Evolutionary conservation across 140 eudicot species (phyloP), one percentile per base, ranked within the genome.

Genomic region (Senecio squalidus): DNA sequence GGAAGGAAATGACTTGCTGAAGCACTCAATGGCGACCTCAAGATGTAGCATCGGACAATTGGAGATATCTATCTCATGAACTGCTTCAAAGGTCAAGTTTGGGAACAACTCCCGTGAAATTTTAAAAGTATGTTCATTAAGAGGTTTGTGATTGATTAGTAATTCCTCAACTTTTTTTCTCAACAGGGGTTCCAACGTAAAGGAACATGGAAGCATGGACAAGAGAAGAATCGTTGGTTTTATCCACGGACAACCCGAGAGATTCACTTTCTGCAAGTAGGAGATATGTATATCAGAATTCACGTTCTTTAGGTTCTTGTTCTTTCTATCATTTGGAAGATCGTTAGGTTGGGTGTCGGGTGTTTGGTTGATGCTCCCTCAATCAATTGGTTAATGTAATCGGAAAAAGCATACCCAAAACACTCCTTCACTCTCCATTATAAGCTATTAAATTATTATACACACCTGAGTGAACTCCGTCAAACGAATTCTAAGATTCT

Each of bases 231-330:
- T 62, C 3, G 49, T 58, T 22, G 75, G 74, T 26, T 64, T 81
- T 30, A 91, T 69, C 57, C 84, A 89, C 40, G 86, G 89, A 79
- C 94, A 84, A 17, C 86, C 72, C 34, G 96, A 82, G 52, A 91
- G 74, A 73, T 86, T 92, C 68, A 91, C 45, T 75, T 60, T 76
- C 98, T 91, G 83, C 80, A 77, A 39, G 47, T 15, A 36, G 33
- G 52, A 58, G n/a, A n/a, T n/a, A n/a, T n/a, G n/a, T n/a, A n/a
- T n/a, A n/a, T n/a, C n/a, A n/a, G n/a, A n/a, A n/a, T n/a, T n/a
- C n/a, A n/a, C n/a, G n/a, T n/a, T n/a, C n/a, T 49, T 11, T 49
- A 49, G 17, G 18, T 24, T 22, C 30, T 49, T 49, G 16, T 49
- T 24, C 23, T 49, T 11, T 24, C 24, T 13, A 25, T 24, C 15